Conservation (phyloP, 225 moss, liverwort and hornwort genomes). For the Pleurozium schreberi region DNA sequence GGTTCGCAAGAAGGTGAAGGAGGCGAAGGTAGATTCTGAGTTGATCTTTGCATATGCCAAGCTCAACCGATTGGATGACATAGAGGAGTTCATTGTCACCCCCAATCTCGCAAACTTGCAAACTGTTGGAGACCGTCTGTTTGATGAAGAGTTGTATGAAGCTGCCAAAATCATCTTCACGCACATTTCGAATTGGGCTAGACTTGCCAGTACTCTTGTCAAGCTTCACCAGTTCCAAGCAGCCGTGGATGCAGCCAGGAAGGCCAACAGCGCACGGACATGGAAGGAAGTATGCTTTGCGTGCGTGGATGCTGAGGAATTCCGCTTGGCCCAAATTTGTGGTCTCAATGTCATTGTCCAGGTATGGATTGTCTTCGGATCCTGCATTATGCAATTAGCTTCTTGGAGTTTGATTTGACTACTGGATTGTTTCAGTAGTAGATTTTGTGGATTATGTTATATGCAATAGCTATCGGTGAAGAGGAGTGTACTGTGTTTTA, state of each 20-base stretch:
- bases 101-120: conserved; percentile 60
- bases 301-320: conserved; percentile 60
- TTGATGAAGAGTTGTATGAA: conserved; percentile 52
- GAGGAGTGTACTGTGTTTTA: background rate
- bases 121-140: conserved; percentile 53
- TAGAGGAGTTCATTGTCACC: conserved; percentile 51
- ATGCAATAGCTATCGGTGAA: background rate
- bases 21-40: conserved; percentile 55
- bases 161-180: conserved; percentile 60
- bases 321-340: conserved; percentile 53
- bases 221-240: conserved; percentile 62
- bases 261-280: conserved; percentile 54
- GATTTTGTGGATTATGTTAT: background rate
- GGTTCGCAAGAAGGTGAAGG: conserved; percentile 71
- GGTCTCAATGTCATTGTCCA: conserved; percentile 55
- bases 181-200: conserved; percentile 58
- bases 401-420: background rate
- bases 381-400: background rate
- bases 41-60: conserved; percentile 62
- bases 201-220: conserved; percentile 61
- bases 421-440: background rate
- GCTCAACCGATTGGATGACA: conserved; percentile 53
- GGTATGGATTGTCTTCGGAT: conserved; percentile 6
- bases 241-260: conserved; percentile 66
- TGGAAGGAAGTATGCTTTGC: conserved; percentile 74